These are phyloP conservation scores for Symbiodinium natans DNA, from an alignment of 73 alveolate species.

Conservation along the genomic window DNA sequence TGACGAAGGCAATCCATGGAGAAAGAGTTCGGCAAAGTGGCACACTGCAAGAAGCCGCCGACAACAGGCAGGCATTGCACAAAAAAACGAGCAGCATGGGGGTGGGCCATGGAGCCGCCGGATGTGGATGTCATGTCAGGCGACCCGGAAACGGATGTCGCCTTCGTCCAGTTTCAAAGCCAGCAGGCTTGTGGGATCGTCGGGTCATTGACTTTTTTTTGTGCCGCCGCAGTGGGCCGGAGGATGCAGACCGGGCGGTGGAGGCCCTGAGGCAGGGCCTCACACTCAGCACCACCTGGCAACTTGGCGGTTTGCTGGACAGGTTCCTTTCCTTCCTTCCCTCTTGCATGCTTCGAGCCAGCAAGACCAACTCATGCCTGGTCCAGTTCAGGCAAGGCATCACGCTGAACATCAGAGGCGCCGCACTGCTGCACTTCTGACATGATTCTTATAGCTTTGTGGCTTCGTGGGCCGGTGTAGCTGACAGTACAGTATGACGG, in stretches of 20 bases:
- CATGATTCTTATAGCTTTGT: no score
- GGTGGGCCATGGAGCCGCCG: neutral
- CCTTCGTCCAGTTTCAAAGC: constrained; percentile 38
- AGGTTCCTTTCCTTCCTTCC: no score
- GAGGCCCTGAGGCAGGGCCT: constrained; percentile 35
- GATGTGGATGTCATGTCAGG: neutral
- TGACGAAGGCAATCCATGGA: constrained; percentile 39
- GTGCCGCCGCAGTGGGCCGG: neutral
- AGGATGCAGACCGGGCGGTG: constrained; percentile 64
- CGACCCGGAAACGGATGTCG: constrained; percentile 59
- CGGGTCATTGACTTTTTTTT: neutral
- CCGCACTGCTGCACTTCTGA: neutral
- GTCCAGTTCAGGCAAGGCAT: neutral
- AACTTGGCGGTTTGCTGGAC: neutral
- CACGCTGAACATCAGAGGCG: constrained; percentile 9
- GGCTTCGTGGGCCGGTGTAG: no score
- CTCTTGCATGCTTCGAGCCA: no score
- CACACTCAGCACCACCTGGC: constrained; percentile 27
- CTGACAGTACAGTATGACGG: no score
- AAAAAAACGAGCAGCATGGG: neutral
- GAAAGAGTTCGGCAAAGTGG: constrained; percentile 47
- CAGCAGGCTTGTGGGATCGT: neutral
- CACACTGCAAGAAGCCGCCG: constrained; percentile 47
- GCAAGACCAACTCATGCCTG: no score
- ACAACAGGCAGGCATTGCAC: neutral